A percentile compares a stretch with the other conserved stretches of the same genome.
phyloP scores from a whole-genome alignment of 1,284 basidiomycete species.

The Gymnopus androsaceus region DNA sequence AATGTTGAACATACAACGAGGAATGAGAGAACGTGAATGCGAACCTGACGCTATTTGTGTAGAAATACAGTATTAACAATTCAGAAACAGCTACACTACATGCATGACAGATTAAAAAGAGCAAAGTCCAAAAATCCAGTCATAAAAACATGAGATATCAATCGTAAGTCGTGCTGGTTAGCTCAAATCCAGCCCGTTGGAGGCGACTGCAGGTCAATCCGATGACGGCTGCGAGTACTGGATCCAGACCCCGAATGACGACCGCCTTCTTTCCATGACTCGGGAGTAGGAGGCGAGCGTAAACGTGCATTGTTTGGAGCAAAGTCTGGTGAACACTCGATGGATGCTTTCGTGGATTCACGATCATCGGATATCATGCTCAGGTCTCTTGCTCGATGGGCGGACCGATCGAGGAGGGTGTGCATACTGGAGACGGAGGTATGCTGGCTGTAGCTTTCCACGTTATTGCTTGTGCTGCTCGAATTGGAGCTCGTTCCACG shows the following conservation, averaged over 20 bases:
- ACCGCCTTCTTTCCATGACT: conserved; percentile 38
- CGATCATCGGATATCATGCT: background rate
- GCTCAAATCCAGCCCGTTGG: conserved; percentile 57
- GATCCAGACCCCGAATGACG: conserved; percentile 16
- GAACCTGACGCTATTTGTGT: background rate
- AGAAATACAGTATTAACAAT: conserved; percentile 14
- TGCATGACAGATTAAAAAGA: too few species aligned
- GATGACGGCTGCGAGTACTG: conserved; percentile 27
- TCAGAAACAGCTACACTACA: conserved; percentile 11
- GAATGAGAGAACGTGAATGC: conserved; percentile 9
- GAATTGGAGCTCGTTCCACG: conserved; percentile 26
- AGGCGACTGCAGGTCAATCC: conserved; percentile 34
- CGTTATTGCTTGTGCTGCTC: conserved; percentile 26
- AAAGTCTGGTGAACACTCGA: background rate
- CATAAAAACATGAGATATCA: too few species aligned
- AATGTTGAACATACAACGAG: too few species aligned
- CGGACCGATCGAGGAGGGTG: conserved; percentile 44
- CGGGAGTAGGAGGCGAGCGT: conserved; percentile 37
- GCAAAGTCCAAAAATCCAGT: too few species aligned
- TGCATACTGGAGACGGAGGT: conserved; percentile 51
- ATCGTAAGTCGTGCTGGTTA: too few species aligned
- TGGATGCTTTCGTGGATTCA: background rate
- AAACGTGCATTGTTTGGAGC: background rate
- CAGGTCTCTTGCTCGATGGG: conserved; percentile 27
- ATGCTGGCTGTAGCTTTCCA: conserved; percentile 41